phyloP scores from a whole-genome alignment of 2,329 filamentous ascomycete species.

The Fusarium concolor region DNA sequence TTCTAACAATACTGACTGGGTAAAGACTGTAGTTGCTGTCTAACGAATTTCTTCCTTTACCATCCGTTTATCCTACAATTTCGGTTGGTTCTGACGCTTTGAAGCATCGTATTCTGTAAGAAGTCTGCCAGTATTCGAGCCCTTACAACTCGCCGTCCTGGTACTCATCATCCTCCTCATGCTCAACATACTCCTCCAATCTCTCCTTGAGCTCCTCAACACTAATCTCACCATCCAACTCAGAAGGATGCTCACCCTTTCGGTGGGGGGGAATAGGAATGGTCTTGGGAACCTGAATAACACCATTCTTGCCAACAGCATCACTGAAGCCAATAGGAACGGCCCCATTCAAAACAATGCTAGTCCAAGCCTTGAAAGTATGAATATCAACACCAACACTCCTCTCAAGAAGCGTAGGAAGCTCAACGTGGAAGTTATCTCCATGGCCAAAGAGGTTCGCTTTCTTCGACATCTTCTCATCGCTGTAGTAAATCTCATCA shows the following conservation, averaged over 20 bases:
- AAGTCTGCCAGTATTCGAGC: no score
- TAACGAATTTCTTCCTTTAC: neutral
- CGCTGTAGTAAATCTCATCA: constrained; percentile 76
- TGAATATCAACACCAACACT: constrained; percentile 78
- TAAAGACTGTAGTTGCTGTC: neutral
- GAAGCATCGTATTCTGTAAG: no score
- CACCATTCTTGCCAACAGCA: constrained; percentile 80
- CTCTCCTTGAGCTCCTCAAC: constrained; percentile 48
- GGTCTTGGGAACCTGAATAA: constrained; percentile 79
- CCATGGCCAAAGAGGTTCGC: constrained; percentile 17
- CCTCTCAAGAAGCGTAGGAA: constrained; percentile 77
- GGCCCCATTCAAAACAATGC: constrained; percentile 81
- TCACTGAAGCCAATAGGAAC: constrained; percentile 74
- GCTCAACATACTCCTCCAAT: constrained; percentile 46
- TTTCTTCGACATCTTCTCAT: constrained; percentile 44
- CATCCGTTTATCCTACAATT: neutral
- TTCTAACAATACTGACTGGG: no score
- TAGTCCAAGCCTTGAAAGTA: constrained; percentile 74
- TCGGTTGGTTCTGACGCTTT: no score
- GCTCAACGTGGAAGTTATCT: constrained; percentile 68
- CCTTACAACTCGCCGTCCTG: constrained; percentile 32
- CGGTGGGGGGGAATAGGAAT: constrained; percentile 81
- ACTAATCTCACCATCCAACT: constrained; percentile 39
- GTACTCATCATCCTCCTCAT: neutral
- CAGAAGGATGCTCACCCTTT: constrained; percentile 13